These are phyloP conservation scores for Cercospora janseana DNA, from an alignment of 2,329 filamentous ascomycete species.

Conservation along the genomic window DNA sequence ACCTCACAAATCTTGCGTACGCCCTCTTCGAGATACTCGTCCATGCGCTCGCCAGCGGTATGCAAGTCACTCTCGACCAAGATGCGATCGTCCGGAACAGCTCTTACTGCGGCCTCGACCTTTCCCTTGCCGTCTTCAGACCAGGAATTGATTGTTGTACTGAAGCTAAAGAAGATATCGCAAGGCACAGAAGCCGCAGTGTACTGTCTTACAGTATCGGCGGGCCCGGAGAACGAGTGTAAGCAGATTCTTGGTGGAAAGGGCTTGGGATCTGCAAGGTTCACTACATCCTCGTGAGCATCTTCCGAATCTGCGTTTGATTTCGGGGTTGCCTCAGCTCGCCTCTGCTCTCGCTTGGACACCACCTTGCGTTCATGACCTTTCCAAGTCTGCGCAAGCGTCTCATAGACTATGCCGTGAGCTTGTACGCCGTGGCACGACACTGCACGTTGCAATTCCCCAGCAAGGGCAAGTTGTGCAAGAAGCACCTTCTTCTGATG, in stretches of 20 bases:
- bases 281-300: slow-evolving; percentile 11
- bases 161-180: slow-evolving; percentile 85
- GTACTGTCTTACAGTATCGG: slow-evolving; percentile 75
- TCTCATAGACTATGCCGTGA: slow-evolving; percentile 67
- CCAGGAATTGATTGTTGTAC: slow-evolving; percentile 69
- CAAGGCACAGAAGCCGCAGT: slow-evolving; percentile 69
- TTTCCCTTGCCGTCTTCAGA: slow-evolving; percentile 46
- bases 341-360: slow-evolving; percentile 56
- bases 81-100: slow-evolving; percentile 73
- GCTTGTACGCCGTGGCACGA: slow-evolving; percentile 74
- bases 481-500: slow-evolving; percentile 68
- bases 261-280: slow-evolving; percentile 50
- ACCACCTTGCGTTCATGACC: slow-evolving; percentile 64
- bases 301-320: slow-evolving; percentile 19
- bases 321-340: slow-evolving; percentile 18
- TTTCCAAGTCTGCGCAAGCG: slow-evolving; percentile 65
- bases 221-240: slow-evolving; percentile 84
- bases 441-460: slow-evolving; percentile 62
- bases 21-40: slow-evolving; percentile 70
- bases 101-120: slow-evolving; percentile 65
- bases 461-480: slow-evolving; percentile 70
- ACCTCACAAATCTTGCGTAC: slow-evolving; percentile 72
- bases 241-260: slow-evolving; percentile 89
- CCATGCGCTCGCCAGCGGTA: slow-evolving; percentile 76
- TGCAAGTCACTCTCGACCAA: slow-evolving; percentile 91